Conservation (phyloP, 352 stramenopile species). For the Globisporangium perplexum region DNA sequence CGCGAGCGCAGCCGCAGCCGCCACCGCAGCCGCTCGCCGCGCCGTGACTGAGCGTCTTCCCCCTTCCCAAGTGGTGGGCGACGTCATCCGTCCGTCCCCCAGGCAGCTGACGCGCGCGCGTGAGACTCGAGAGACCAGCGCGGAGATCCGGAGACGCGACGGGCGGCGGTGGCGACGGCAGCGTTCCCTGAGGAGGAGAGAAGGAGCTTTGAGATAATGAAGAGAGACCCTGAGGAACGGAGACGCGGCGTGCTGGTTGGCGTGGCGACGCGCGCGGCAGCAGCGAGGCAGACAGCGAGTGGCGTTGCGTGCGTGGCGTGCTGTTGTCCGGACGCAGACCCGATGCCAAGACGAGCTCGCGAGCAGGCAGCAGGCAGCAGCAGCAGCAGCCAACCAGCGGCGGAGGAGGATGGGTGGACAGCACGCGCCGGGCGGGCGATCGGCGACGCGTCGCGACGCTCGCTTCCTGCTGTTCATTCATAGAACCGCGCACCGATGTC, state of each 20-base stretch:
- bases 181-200: slow-evolving; percentile 3
- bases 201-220: slow-evolving; percentile 15
- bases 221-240: neutral
- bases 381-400: too few relatives aligned
- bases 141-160: neutral
- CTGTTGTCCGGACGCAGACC: too few relatives aligned
- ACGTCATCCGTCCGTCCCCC: too few relatives aligned
- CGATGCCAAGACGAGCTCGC: too few relatives aligned
- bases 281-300: neutral
- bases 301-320: too few relatives aligned
- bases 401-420: too few relatives aligned
- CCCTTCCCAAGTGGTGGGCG: too few relatives aligned
- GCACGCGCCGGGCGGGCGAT: too few relatives aligned
- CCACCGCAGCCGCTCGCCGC: slow-evolving; percentile 39
- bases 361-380: too few relatives aligned
- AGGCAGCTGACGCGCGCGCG: neutral
- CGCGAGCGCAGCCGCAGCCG: slow-evolving; percentile 28
- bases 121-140: slow-evolving; percentile 1
- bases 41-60: slow-evolving; percentile 38
- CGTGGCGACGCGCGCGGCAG: neutral
- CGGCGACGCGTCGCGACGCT: too few relatives aligned
- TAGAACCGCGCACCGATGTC: too few relatives aligned
- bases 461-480: too few relatives aligned
- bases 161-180: slow-evolving; percentile 4
- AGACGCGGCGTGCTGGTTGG: neutral